Conservation (phyloP, 1,284 basidiomycete species). For the Leccinum cinnamomeum region DNA sequence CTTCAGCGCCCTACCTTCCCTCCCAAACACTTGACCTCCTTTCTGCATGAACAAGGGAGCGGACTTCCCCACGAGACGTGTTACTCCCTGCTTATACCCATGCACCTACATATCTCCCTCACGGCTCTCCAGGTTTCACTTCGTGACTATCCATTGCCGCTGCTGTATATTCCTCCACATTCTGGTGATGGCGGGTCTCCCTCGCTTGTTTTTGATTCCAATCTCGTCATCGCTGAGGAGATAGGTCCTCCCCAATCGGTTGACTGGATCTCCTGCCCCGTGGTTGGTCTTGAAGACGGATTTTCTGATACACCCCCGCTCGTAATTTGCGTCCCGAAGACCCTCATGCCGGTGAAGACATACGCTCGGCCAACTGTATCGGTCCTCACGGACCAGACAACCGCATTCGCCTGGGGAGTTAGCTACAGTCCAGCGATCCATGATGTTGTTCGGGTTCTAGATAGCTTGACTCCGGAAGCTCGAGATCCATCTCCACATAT, state of each 20-base stretch:
- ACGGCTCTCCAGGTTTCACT: conserved; percentile 63
- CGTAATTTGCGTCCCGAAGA: conserved; percentile 78
- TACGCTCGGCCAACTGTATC: conserved; percentile 80
- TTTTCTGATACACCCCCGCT: conserved; percentile 57
- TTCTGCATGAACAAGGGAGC: conserved; percentile 68
- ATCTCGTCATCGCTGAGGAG: conserved; percentile 91
- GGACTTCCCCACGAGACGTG: conserved; percentile 71
- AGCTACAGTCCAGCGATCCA: conserved; percentile 87
- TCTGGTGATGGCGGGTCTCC: conserved; percentile 35
- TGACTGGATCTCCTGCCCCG: conserved; percentile 68
- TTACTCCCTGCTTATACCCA: conserved; percentile 83
- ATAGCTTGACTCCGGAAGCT: conserved; percentile 78
- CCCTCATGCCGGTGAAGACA: conserved; percentile 93
- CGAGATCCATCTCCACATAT: conserved; percentile 85
- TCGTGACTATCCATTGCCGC: conserved; percentile 80
- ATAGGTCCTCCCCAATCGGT: conserved; percentile 72
- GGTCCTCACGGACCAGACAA: conserved; percentile 64
- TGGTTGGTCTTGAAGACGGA: conserved; percentile 58
- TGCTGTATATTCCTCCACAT: conserved; percentile 59
- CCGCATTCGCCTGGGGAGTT: conserved; percentile 87
- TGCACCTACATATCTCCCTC: conserved; percentile 77
- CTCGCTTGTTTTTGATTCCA: conserved; percentile 71
- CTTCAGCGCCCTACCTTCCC: conserved; percentile 68
- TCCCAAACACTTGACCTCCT: conserved; percentile 59
- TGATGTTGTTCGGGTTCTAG: conserved; percentile 84